Conservation (phyloP, 257 asterid genomes). For the Capsicum chinense region DNA sequence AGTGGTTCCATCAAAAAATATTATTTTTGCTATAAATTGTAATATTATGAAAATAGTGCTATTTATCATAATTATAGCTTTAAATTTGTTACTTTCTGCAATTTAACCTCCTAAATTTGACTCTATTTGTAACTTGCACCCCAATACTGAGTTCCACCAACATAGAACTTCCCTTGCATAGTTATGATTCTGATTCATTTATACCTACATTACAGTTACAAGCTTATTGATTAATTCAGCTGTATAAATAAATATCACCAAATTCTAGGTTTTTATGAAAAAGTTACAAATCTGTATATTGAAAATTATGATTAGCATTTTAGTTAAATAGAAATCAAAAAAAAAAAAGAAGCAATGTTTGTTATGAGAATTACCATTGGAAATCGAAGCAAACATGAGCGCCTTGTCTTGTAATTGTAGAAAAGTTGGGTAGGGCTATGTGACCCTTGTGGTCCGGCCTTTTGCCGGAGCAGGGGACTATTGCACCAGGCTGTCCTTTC, state of each 20-base stretch:
- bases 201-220: not conserved
- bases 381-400: not conserved
- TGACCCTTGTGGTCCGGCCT: too few species aligned
- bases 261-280: not conserved
- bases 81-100: too few species aligned
- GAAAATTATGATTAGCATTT: not conserved
- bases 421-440: too few species aligned
- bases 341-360: not conserved
- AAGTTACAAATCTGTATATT: not conserved
- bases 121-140: not conserved
- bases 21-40: too few species aligned
- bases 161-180: not conserved
- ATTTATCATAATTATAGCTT: too few species aligned
- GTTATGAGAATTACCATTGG: not conserved
- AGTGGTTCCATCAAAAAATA: too few species aligned
- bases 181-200: not conserved
- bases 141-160: not conserved
- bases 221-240: not conserved
- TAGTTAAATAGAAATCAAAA: not conserved
- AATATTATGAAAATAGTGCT: too few species aligned
- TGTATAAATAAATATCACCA: not conserved
- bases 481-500: too few species aligned
- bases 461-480: too few species aligned
- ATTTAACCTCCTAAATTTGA: not conserved
- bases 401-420: not conserved